phyloP scores from a whole-genome alignment of 805 yeast species.

The Candida verbasci region DNA sequence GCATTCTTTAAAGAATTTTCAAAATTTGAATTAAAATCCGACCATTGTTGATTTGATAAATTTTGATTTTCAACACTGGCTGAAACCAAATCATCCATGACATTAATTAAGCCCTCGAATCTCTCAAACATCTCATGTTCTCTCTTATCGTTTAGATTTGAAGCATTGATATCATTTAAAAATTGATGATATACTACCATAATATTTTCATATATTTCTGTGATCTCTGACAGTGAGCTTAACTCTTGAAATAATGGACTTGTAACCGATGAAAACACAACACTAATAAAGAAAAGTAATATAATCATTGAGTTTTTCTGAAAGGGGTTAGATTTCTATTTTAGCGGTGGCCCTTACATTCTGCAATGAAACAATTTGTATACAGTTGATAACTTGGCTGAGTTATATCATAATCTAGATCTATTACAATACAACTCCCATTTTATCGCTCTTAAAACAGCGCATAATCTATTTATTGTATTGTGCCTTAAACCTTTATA shows the following conservation, averaged over 20 bases:
- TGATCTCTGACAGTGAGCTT: constrained; percentile 46
- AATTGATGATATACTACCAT: constrained; percentile 23
- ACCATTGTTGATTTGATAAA: constrained; percentile 1
- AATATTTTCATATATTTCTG: constrained; percentile 44
- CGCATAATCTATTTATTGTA: too few species aligned
- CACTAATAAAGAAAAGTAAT: neutral
- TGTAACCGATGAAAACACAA: constrained; percentile 22
- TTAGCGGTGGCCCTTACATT: too few species aligned
- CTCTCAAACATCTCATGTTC: constrained; percentile 8
- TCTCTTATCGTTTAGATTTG: constrained; percentile 3
- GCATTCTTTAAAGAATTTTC: constrained; percentile 5
- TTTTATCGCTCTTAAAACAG: too few species aligned
- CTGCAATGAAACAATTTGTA: too few species aligned
- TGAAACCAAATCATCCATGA: constrained; percentile 5
- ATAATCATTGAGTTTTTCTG: neutral
- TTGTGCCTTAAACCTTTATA: too few species aligned
- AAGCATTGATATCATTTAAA: constrained; percentile 7
- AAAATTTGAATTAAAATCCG: constrained; percentile 7
- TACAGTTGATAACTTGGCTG: too few species aligned
- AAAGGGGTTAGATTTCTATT: too few species aligned
- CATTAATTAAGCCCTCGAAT: constrained; percentile 11
- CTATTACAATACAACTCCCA: too few species aligned
- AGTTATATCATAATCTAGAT: too few species aligned
- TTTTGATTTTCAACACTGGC: neutral
- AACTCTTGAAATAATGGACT: constrained; percentile 52